Evolutionary conservation across 202 grass and related monocot genomes (phyloP).

Genomic region (Digitaria exilis): DNA sequence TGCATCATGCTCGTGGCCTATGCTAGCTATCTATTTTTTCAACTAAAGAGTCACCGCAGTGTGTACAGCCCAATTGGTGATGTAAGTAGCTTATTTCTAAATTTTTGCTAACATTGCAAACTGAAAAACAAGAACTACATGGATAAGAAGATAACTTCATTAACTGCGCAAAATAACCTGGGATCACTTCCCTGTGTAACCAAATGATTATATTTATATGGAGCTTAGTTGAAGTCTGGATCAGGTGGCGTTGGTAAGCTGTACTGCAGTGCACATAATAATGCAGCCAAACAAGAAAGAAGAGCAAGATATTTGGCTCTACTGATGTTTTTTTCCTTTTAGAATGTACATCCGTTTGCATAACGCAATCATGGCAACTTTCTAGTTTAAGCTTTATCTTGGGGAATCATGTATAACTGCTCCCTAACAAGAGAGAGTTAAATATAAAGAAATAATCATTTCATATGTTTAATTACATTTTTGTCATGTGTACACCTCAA

Average conservation of each 20-base stretch:
- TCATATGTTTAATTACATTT: constrained; percentile 14
- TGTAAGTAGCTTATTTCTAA: constrained; percentile 56
- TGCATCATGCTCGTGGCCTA: constrained; percentile 99
- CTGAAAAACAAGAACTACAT: background rate
- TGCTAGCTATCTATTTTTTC: constrained; percentile 97
- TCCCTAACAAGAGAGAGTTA: background rate
- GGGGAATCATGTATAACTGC: background rate
- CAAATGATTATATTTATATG: background rate
- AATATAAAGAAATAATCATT: constrained; percentile 2
- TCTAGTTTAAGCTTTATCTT: background rate
- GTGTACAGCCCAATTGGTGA: constrained; percentile 77
- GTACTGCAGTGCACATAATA: background rate
- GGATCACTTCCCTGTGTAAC: background rate
- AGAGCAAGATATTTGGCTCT: constrained; percentile 14
- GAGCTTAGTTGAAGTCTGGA: background rate
- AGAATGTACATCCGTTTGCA: background rate
- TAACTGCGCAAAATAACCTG: background rate
- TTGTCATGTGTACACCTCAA: constrained; percentile 12
- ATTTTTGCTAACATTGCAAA: constrained; percentile 24
- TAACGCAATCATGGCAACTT: background rate
- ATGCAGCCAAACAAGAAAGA: constrained; percentile 3
- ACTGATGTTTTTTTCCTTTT: too few species aligned
- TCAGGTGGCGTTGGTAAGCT: background rate
- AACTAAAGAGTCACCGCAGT: constrained; percentile 88
- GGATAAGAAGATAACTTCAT: constrained; percentile 25